These are phyloP conservation scores for Ophiocordyceps unilateralis DNA, from an alignment of 2,329 filamentous ascomycete species.

Conservation along the genomic window DNA sequence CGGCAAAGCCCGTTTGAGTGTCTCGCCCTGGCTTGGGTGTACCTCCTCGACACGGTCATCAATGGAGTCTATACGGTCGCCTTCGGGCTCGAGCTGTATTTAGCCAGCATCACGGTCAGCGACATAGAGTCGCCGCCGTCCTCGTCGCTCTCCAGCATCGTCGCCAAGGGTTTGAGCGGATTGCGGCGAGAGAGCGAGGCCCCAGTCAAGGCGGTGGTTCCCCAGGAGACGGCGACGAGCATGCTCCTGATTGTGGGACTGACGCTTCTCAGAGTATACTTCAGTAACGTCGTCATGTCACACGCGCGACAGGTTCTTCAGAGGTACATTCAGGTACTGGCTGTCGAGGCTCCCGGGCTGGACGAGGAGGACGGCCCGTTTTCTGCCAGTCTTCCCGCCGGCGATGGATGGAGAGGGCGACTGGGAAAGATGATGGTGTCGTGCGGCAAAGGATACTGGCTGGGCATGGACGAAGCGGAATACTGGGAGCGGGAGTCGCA, in stretches of 20 bases:
- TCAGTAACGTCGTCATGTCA: constrained; percentile 66
- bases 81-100: constrained; percentile 76
- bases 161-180: constrained; percentile 16
- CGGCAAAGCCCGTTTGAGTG: constrained; percentile 63
- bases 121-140: constrained; percentile 7
- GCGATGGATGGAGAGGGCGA: constrained; percentile 62
- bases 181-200: constrained; percentile 15
- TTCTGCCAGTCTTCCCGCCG: constrained; percentile 48
- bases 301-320: constrained; percentile 65
- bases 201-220: constrained; percentile 11
- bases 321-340: constrained; percentile 34
- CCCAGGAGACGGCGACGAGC: constrained; percentile 52
- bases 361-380: constrained; percentile 49
- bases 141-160: constrained; percentile 8
- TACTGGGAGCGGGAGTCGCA: constrained; percentile 49
- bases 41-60: constrained; percentile 64
- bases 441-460: constrained; percentile 63
- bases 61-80: constrained; percentile 68
- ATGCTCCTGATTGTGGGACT: constrained; percentile 59
- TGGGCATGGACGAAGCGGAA: constrained; percentile 48
- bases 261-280: constrained; percentile 65
- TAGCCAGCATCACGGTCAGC: constrained; percentile 40
- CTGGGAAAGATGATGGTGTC: constrained; percentile 65
- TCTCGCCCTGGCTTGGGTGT: constrained; percentile 69
- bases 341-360: constrained; percentile 29